Percentiles rank a stretch among this genome's conserved stretches.
Conservation (phyloP, 202 grass and related monocot genomes). For the Setaria italica region DNA sequence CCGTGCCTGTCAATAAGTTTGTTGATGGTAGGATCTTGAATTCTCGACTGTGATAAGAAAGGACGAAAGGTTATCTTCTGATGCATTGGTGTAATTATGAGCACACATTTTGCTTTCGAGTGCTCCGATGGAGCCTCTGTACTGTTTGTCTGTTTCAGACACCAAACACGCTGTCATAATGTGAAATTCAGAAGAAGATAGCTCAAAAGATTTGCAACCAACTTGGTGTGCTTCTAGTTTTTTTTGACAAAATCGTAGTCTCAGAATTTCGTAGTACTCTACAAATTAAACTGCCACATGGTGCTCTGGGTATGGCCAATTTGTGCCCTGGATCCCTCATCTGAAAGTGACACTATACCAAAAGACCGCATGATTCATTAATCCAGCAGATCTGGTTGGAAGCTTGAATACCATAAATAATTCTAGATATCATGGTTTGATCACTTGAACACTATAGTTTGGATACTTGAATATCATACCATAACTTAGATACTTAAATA, state of each 20-base stretch:
- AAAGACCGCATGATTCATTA: not conserved
- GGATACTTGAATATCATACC: too few species aligned
- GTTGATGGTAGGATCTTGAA: not conserved
- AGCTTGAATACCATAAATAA: too few species aligned
- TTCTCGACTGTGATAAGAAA: not conserved
- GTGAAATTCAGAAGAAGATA: not conserved
- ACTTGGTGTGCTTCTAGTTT: not conserved
- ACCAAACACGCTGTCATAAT: not conserved
- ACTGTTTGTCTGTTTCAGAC: not conserved
- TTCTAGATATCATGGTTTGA: too few species aligned
- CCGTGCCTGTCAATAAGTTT: not conserved
- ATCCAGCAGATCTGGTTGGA: not conserved
- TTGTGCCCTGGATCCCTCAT: not conserved
- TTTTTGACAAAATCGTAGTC: not conserved
- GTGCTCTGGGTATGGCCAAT: not conserved
- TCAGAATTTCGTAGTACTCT: not conserved
- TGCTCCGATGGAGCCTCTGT: not conserved
- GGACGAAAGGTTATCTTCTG: not conserved
- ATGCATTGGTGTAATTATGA: not conserved
- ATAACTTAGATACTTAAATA: too few species aligned
- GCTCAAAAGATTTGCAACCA: slow-evolving; percentile 6
- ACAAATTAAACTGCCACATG: not conserved
- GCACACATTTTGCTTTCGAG: not conserved
- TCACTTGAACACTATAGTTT: too few species aligned
- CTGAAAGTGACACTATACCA: not conserved